phyloP scores from a whole-genome alignment of 2,329 filamentous ascomycete species.

The Arachnomyces sp. region DNA sequence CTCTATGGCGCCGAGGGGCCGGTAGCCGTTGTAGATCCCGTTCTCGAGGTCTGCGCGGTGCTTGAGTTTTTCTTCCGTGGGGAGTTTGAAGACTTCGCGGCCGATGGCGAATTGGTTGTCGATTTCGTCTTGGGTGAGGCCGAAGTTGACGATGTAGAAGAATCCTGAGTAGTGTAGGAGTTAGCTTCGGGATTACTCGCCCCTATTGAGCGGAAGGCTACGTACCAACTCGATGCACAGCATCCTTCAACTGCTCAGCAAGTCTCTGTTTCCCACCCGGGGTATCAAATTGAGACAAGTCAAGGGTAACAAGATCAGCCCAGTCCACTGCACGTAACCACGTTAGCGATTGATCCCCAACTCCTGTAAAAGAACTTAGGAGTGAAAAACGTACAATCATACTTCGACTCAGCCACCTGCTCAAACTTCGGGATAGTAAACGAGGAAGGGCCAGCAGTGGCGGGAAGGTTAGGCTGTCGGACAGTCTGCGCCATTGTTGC shows the following conservation, averaged over 20 bases:
- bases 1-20: slow-evolving; percentile 37
- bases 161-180: slow-evolving; percentile 35
- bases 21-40: slow-evolving; percentile 52
- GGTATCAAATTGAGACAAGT: slow-evolving; percentile 46
- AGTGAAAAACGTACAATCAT: neutral
- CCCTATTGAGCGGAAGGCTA: too few species aligned
- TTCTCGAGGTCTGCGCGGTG: slow-evolving; percentile 44
- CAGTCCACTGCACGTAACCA: slow-evolving; percentile 29
- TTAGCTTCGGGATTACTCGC: too few species aligned
- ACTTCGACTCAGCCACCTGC: slow-evolving; percentile 1
- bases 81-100: slow-evolving; percentile 49
- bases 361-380: too few species aligned
- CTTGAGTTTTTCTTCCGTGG: slow-evolving; percentile 51
- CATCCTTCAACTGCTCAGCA: slow-evolving; percentile 48
- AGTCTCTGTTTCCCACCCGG: slow-evolving; percentile 48
- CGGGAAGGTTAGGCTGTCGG: too few species aligned
- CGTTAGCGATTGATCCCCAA: too few species aligned
- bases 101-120: slow-evolving; percentile 55
- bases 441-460: too few species aligned
- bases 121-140: slow-evolving; percentile 52
- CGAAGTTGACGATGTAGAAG: slow-evolving; percentile 57
- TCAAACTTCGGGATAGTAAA: slow-evolving; percentile 7
- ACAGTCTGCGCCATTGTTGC: too few species aligned
- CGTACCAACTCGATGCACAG: slow-evolving; percentile 39
- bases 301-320: slow-evolving; percentile 51